Evolutionary conservation across 2,329 filamentous ascomycete species (phyloP).

Genomic region (Neobulgaria alba): DNA sequence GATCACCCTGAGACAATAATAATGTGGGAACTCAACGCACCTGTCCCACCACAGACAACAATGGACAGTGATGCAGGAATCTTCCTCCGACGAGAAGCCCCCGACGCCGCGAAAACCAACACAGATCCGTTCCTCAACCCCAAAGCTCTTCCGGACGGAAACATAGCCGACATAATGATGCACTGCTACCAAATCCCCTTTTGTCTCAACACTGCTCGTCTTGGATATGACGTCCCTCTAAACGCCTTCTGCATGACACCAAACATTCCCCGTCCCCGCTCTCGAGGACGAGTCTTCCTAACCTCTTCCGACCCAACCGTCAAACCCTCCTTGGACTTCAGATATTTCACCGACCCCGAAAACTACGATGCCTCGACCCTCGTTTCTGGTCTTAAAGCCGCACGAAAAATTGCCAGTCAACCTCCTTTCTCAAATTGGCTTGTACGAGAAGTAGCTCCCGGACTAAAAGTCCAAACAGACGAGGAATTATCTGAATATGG

Average conservation of each 20-base stretch:
- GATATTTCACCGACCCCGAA: conserved; percentile 45
- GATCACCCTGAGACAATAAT: conserved; percentile 36
- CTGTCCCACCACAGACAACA: conserved; percentile 31
- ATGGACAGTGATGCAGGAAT: conserved; percentile 45
- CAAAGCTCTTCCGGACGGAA: conserved; percentile 50
- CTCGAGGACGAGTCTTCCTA: conserved; percentile 52
- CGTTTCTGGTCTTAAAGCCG: conserved; percentile 32
- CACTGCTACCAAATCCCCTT: conserved; percentile 96
- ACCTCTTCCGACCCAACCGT: conserved; percentile 33
- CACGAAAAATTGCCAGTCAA: conserved; percentile 28
- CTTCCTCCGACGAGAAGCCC: conserved; percentile 70
- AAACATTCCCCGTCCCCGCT: conserved; percentile 53
- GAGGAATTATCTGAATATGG: conserved; percentile 78
- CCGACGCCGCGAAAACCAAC: conserved; percentile 50
- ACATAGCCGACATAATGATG: conserved; percentile 86
- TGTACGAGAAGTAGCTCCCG: conserved; percentile 31
- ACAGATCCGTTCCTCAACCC: conserved; percentile 34
- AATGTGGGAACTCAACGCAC: conserved; percentile 38
- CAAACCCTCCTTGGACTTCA: conserved; percentile 43
- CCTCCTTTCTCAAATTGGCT: conserved; percentile 35
- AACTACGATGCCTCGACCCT: conserved; percentile 45
- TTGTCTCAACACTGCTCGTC: conserved; percentile 71
- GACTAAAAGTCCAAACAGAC: conserved; percentile 51
- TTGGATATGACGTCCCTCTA: conserved; percentile 52
- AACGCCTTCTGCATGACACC: conserved; percentile 47